Base-by-base conservation (phyloP, 2,329 filamentous ascomycete species). In the Pseudogymnoascus sp. region DNA sequence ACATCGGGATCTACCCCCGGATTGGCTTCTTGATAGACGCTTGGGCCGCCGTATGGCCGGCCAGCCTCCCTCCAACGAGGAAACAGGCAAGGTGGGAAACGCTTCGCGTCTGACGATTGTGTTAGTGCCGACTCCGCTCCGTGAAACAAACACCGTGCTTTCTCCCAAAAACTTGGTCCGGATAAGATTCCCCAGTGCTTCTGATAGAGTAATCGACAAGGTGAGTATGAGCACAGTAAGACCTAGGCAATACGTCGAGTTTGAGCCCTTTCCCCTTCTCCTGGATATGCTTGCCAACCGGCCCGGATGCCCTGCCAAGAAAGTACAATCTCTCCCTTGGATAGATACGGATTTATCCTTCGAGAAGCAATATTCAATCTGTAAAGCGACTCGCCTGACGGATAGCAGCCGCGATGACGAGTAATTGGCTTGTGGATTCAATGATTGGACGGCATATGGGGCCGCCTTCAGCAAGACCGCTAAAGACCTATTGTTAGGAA, bases 111-210 rank as follows among this genome's bases (percentile, higher is more conserved):
- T 56, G 50, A 56, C 50, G 28, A 56, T 56, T 56, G n/a, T 34
- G 50, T 25, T 56, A 56, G 50, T 34, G 50, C 16, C 50, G 14
- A 7, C 50, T 56, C 50, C 50, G 25, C 50, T 56, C n/a, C 2
- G 50, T 34, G 50, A 56, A 56, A 56, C 50, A 56, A 56, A 56
- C 50, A 56, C 50, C 50, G 50, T 56, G 50, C 50, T 34, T 56
- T 56, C 28, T 34, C n/a, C 8, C 28, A 34, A 18, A 50, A 25
- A 31, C n/a, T 18, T 34, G 28, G 50, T 4, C 28, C 50, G 50
- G 50, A 34, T 56, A 18, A 34, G n/a, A 34, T 18, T 56, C 16
- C 28, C 21, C 16, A 56, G n/a, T 34, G 50, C 50, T 14, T 56
- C 25, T 56, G 50, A 56, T 56, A 34, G 28, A 56, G 50, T 56